phyloP scores from a whole-genome alignment of 1,284 basidiomycete genomes.

The Malassezia vespertilionis region DNA sequence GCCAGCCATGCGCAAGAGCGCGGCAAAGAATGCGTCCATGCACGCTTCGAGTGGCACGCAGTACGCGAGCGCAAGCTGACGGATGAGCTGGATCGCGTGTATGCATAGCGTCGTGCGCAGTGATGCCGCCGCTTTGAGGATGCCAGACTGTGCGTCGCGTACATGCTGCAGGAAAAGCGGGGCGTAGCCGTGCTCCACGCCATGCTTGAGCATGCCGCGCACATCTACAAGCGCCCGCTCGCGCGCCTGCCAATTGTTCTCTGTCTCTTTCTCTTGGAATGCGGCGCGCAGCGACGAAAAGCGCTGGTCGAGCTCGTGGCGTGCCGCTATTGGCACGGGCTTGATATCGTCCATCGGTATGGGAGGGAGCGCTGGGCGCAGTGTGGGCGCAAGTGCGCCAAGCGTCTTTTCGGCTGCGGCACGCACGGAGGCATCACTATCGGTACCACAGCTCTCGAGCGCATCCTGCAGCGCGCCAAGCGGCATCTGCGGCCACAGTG shows the following conservation, averaged over 20 bases:
- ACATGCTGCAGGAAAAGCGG: slow-evolving; percentile 62
- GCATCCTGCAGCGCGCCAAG: slow-evolving; percentile 68
- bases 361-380: slow-evolving; percentile 11
- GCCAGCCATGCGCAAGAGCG: slow-evolving; percentile 73
- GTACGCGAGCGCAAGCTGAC: slow-evolving; percentile 56
- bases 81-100: slow-evolving; percentile 67
- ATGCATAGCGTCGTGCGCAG: slow-evolving; percentile 80
- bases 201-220: slow-evolving; percentile 81
- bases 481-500: slow-evolving; percentile 54
- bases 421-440: slow-evolving; percentile 77
- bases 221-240: slow-evolving; percentile 69
- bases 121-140: slow-evolving; percentile 76
- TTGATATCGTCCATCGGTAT: slow-evolving; percentile 26
- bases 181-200: slow-evolving; percentile 65
- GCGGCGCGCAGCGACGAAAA: slow-evolving; percentile 64
- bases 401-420: slow-evolving; percentile 70
- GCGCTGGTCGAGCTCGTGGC: slow-evolving; percentile 71
- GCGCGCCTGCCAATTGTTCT: slow-evolving; percentile 84
- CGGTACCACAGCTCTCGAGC: slow-evolving; percentile 75
- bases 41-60: slow-evolving; percentile 56
- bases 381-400: slow-evolving; percentile 54
- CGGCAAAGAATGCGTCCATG: slow-evolving; percentile 55
- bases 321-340: slow-evolving; percentile 63
- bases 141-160: slow-evolving; percentile 67
- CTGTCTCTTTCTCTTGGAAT: slow-evolving; percentile 90